phyloP scores from a whole-genome alignment of 2,329 filamentous ascomycete genomes.

The Cladorrhinum sp. region DNA sequence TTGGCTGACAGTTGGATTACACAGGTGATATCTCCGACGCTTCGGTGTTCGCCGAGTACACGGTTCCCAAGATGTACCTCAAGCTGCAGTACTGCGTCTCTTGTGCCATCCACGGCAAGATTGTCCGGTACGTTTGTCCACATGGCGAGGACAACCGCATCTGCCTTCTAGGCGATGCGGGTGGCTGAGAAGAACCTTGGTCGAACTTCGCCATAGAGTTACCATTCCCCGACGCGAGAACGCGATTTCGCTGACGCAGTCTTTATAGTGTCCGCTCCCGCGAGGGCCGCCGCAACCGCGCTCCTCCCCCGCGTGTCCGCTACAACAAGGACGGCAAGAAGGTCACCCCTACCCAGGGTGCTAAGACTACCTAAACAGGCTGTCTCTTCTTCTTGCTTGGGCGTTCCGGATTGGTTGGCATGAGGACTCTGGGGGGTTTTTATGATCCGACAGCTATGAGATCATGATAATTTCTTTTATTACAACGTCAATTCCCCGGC shows the following conservation, averaged over 20 bases:
- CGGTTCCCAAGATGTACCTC: slow-evolving; percentile 99
- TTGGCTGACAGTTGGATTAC: slow-evolving; percentile 19
- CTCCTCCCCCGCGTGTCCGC: slow-evolving; percentile 91
- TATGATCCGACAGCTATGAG: slow-evolving; percentile 24
- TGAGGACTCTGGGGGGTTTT: slow-evolving; percentile 23
- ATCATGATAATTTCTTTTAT: slow-evolving; percentile 27
- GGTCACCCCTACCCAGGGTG: slow-evolving; percentile 81
- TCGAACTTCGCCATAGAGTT: slow-evolving; percentile 29
- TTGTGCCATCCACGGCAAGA: slow-evolving; percentile 99
- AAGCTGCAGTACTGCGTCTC: slow-evolving; percentile 99
- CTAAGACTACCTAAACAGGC: slow-evolving; percentile 48
- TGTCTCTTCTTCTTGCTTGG: slow-evolving; percentile 21
- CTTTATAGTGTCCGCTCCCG: slow-evolving; percentile 83
- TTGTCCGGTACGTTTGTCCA: slow-evolving; percentile 88
- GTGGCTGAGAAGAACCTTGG: slow-evolving; percentile 47
- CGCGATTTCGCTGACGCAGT: slow-evolving; percentile 40
- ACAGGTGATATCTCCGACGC: slow-evolving; percentile 99
- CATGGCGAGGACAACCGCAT: slow-evolving; percentile 56
- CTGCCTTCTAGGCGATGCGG: slow-evolving; percentile 34
- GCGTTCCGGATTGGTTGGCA: slow-evolving; percentile 26
- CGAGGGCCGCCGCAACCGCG: slow-evolving; percentile 97
- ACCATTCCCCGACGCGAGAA: slow-evolving; percentile 19
- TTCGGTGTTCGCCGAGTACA: slow-evolving; percentile 98
- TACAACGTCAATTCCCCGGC: slow-evolving; percentile 22
- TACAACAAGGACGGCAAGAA: slow-evolving; percentile 99